Base-by-base conservation (phyloP, 805 yeast genomes). In the Lipomyces sp. region DNA sequence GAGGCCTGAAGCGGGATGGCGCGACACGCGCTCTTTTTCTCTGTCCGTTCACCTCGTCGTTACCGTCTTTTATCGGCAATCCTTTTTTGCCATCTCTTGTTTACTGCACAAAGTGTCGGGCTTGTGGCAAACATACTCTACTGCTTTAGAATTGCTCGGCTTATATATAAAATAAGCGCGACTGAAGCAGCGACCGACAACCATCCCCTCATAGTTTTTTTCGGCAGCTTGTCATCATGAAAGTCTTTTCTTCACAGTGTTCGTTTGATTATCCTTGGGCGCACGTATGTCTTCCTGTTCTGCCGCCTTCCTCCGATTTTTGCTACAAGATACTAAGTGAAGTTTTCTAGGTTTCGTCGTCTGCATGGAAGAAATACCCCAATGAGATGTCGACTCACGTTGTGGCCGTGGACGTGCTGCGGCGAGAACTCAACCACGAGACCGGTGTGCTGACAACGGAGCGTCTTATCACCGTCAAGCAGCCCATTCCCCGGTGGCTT, bases 301-400 rank as follows among this genome's bases (percentile, higher is more conserved):
- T 14, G 22, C n/a, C n/a, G 18, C 13, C 34, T 21, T 36, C 39
- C 22, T 13, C 31, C 5, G 41, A 8, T n/a, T 29, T 16, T 19
- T 14, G 29, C 28, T 16, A 11, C 22, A 28, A 18, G 43, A 11
- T 18, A 23, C 71, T 10, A 86, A 82, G 61, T 72, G 67, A 45
- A 84, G 82, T 14, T 84, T 81, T 58, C 87, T 85, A 54, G 49
- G 58, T 57, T 22, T 57, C 61, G n/a, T 84, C 96, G 0, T 89
- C 95, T 1, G 97, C 98, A 45, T 91, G 98, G 98, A 81, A 79
- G 59, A 91, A 91, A 61, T 91, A 91, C 69, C 98, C 98, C n/a
- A 91, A 93, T 66, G 95, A 89, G 61, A 75, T 83, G 51, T 82
- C 96, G 6, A 79, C 95, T 0, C 98, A 91, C 68, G 98, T 91